These are phyloP conservation scores for Pleurotus platypus DNA, from an alignment of 768 basidiomycete species.

Conservation along the genomic window DNA sequence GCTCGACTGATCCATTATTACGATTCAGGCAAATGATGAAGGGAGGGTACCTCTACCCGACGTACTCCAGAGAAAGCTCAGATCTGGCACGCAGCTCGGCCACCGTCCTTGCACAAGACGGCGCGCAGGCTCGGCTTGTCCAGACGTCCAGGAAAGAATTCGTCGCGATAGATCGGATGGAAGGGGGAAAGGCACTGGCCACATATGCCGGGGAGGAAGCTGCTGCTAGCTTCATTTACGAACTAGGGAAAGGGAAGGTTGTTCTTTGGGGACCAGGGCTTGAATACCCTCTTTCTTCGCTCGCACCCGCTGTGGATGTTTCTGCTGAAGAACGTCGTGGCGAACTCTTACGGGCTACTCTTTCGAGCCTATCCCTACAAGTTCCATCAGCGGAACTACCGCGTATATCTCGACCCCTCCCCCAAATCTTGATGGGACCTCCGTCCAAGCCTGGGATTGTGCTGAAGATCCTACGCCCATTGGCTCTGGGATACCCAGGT, in stretches of 20 bases:
- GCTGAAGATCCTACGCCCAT: slow-evolving; percentile 30
- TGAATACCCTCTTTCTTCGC: slow-evolving; percentile 49
- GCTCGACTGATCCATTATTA: slow-evolving; percentile 26
- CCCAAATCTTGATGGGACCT: slow-evolving; percentile 54
- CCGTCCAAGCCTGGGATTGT: slow-evolving; percentile 39
- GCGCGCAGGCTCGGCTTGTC: slow-evolving; percentile 17
- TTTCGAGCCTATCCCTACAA: neutral
- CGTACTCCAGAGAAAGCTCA: slow-evolving; percentile 13
- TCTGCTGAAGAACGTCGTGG: neutral
- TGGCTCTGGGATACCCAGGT: slow-evolving; percentile 27
- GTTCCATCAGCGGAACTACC: slow-evolving; percentile 35
- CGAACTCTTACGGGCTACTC: neutral
- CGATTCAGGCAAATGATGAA: slow-evolving; percentile 31
- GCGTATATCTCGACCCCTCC: slow-evolving; percentile 41
- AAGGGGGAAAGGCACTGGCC: slow-evolving; percentile 25
- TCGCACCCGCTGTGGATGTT: neutral
- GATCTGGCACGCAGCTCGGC: slow-evolving; percentile 11
- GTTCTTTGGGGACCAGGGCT: slow-evolving; percentile 55
- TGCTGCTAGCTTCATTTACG: slow-evolving; percentile 28
- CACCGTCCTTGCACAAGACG: slow-evolving; percentile 17
- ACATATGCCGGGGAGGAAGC: slow-evolving; percentile 19
- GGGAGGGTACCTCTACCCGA: slow-evolving; percentile 27
- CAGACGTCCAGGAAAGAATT: slow-evolving; percentile 6
- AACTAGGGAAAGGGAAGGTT: slow-evolving; percentile 44
- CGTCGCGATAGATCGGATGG: neutral